phyloP scores from a whole-genome alignment of 805 yeast genomes.

The Wickerhamomyces canadensis region DNA sequence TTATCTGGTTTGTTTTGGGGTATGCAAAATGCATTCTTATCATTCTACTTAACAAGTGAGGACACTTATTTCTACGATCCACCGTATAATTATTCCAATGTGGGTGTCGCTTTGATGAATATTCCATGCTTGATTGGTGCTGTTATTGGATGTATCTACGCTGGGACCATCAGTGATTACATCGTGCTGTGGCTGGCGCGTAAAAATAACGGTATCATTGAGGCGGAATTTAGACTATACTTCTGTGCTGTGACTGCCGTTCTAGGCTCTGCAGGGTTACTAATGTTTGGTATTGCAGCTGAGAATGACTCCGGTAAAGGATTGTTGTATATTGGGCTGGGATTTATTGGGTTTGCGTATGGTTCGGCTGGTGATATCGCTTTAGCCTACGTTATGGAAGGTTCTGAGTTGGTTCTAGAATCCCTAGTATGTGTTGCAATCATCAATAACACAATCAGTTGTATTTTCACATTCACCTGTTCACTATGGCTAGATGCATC shows the following conservation, averaged over 20 bases:
- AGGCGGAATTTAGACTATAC: constrained; percentile 61
- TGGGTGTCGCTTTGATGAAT: constrained; percentile 72
- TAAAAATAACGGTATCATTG: constrained; percentile 53
- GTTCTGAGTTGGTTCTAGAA: constrained; percentile 65
- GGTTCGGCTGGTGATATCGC: constrained; percentile 71
- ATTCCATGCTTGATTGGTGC: constrained; percentile 67
- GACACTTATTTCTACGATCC: constrained; percentile 59
- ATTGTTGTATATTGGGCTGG: constrained; percentile 54
- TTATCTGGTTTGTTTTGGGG: constrained; percentile 77
- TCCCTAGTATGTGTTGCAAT: constrained; percentile 66
- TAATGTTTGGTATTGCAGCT: constrained; percentile 64
- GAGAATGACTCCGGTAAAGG: constrained; percentile 49
- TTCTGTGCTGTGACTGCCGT: constrained; percentile 50
- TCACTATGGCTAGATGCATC: constrained; percentile 52
- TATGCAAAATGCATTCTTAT: constrained; percentile 67
- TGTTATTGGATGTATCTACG: constrained; percentile 57
- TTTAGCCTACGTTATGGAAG: constrained; percentile 62
- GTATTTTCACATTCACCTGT: constrained; percentile 62
- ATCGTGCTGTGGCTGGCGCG: constrained; percentile 59
- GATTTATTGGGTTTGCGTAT: constrained; percentile 62
- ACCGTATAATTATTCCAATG: constrained; percentile 62
- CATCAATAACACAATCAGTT: constrained; percentile 59
- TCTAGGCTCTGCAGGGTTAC: constrained; percentile 55
- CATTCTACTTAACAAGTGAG: constrained; percentile 70
- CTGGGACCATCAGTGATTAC: constrained; percentile 55